Base-by-base conservation (phyloP, 257 asterid species). In the Solanum commersonii region DNA sequence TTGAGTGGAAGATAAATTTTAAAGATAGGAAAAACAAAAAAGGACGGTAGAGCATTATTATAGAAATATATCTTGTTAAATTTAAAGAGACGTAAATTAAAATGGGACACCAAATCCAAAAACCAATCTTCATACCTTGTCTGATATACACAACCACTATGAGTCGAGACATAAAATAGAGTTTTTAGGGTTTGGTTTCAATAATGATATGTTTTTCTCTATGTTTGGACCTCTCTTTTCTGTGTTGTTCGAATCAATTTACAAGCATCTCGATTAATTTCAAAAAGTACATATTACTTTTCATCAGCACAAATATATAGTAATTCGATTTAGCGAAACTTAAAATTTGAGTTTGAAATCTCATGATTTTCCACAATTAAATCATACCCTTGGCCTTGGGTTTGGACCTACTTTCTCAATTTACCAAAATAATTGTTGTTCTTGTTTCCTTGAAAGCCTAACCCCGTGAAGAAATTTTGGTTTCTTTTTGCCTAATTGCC, bases 401-500 rank as follows among this genome's bases (percentile, higher is more conserved):
- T 40, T 44, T 42, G 68, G 52, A 86, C 88, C 86, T 25, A 37
- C 81, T 38, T 13, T 63, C 67, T n/a, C n/a, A 33, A 40, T 74
- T 74, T 87, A 29, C 16, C 82, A 79, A 78, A 83, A 46, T 18
- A 46, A 87, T 5, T 70, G 82, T 42, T 87, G 27, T 31, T 29
- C 27, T 77, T 44, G 13, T 35, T 73, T 82, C 85, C 84, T 68
- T 81, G 81, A 87, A 87, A 87, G 79, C 49, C 84, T 46, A 87
- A 87, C 83, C 89, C 82, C 63, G 77, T 67, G 68, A 82, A 82
- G 70, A 82, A 81, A 82, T 49, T 49, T 49, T 81, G 63, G 85
- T 81, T 18, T 78, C 52, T 78, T 87, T 87, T 56, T 67, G 49
- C 74, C 83, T 71, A 79, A 77, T 87, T 52, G 78, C 8, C 46